Base-by-base conservation (phyloP, 768 basidiomycete species). In the Clitopilus passeckerianus region DNA sequence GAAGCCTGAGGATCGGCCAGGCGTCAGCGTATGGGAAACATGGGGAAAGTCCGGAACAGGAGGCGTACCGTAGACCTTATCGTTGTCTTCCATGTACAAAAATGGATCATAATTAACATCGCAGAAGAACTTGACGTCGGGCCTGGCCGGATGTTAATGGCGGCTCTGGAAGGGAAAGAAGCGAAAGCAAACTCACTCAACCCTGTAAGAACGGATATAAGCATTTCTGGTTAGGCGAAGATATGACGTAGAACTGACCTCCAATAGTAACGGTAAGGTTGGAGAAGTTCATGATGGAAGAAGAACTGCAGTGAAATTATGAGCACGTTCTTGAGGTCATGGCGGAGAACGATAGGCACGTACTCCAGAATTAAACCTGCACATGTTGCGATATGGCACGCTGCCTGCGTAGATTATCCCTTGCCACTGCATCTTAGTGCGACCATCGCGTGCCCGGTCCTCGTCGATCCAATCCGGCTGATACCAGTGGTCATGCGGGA, bases 341-440 rank as follows among this genome's bases (percentile, higher is more conserved):
- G 15, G 41, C 18, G 52, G 41, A 52, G 56, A 53, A 53, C 58
- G 58, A 56, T 30, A 53, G 33, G 41, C 6, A 75, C 86, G 63
- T 72, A 93, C 91, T 33, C 92, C 93, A 53, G 91, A 94, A 73
- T 95, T 93, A 74, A 87, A 98, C 10, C 95, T 85, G 72, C 95
- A 97, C 95, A 97, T 96, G 65, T 96, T 94, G 41, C 95, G 86
- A 68, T 97, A 96, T 87, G 89, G 77, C 22, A 90, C 82, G 66
- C 89, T 90, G 57, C 85, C 89, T 59, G 77, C 86, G 35, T 87
- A 86, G 50, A 87, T 85, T 52, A 87, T 83, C 30, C 78, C 75
- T 54, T 86, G 71, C 34, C 82, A 80, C 71, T 81, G 70, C 87
- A 93, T 86, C 37, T 81, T 78, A 34, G 82, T 73, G 35, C 91